phyloP scores from a whole-genome alignment of 768 basidiomycete species.

The Chalciporus chontae region DNA sequence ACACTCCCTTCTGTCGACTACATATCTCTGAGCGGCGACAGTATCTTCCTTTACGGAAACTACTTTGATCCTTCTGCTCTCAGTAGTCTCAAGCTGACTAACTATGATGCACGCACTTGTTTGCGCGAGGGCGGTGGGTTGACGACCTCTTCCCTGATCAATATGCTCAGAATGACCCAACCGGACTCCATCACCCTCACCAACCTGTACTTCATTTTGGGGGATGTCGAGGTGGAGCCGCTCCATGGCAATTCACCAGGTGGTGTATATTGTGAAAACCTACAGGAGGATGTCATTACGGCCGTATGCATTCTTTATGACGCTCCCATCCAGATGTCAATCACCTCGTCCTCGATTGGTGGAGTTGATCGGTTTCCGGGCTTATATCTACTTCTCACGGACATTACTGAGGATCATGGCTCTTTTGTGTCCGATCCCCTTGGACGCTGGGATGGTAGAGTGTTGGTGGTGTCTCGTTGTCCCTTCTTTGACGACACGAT shows the following conservation, averaged over 20 bases:
- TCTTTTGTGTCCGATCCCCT: not conserved
- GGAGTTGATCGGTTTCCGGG: not conserved
- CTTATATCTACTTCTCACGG: not conserved
- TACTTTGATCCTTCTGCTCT: not conserved
- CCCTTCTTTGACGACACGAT: not conserved
- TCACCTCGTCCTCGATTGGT: not conserved
- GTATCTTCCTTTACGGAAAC: not conserved
- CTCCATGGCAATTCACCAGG: not conserved
- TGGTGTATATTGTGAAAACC: not conserved
- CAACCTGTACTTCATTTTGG: not conserved
- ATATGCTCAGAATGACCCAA: not conserved
- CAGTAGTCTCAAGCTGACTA: not conserved
- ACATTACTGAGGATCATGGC: not conserved
- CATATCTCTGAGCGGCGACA: not conserved
- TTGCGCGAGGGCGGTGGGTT: not conserved
- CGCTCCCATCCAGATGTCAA: not conserved
- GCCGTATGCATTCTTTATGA: not conserved
- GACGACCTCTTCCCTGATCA: not conserved
- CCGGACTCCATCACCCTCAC: not conserved
- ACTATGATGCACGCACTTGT: not conserved
- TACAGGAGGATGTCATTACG: not conserved
- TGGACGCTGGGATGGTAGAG: not conserved
- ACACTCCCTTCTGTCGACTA: not conserved
- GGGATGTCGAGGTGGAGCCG: not conserved
- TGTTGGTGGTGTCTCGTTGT: not conserved